Percentiles rank a stretch among this genome's conserved stretches.
These are phyloP conservation scores for Parasarocladium wereldwijsianum DNA, from an alignment of 2,329 filamentous ascomycete species.

Conservation along the genomic window DNA sequence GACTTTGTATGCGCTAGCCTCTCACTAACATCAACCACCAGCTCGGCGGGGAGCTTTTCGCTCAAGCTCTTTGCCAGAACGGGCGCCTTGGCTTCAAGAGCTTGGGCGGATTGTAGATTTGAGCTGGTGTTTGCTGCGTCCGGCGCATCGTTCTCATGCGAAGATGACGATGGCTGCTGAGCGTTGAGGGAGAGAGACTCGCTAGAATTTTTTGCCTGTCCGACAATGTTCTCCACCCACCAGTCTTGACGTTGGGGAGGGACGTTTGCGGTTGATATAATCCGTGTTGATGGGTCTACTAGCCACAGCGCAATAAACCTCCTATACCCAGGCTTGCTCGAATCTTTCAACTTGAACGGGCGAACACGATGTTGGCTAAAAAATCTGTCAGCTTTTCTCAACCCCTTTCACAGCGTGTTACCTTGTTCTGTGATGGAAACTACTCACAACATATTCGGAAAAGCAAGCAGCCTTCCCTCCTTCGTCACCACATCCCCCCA, in stretches of 20 bases:
- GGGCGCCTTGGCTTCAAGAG: neutral
- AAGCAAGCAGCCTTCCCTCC: conserved; percentile 4
- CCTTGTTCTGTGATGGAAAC: neutral
- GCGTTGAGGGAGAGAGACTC: neutral
- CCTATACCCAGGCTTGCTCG: conserved; percentile 31
- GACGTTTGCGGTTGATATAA: conserved; percentile 19
- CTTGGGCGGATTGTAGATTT: too few species aligned
- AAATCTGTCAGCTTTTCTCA: conserved; percentile 1
- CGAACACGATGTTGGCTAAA: conserved; percentile 26
- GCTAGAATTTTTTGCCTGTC: neutral
- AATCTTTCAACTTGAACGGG: conserved; percentile 30
- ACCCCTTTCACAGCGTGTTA: neutral
- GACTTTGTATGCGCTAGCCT: neutral
- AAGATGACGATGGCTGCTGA: neutral
- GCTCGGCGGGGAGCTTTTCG: neutral
- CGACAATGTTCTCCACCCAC: conserved; percentile 9
- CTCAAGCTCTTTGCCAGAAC: neutral
- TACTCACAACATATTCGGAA: conserved; percentile 5
- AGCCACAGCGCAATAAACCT: conserved; percentile 38
- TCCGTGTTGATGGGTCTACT: conserved; percentile 29
- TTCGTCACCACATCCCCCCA: conserved; percentile 5
- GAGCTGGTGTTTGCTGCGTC: too few species aligned
- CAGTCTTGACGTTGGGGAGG: conserved; percentile 18
- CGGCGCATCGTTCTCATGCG: neutral
- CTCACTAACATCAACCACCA: neutral